A percentile compares a stretch with the other conserved stretches of the same genome.
These are phyloP conservation scores for Artomyces pyxidatus DNA, from an alignment of 768 basidiomycete genomes.

Conservation along the genomic window DNA sequence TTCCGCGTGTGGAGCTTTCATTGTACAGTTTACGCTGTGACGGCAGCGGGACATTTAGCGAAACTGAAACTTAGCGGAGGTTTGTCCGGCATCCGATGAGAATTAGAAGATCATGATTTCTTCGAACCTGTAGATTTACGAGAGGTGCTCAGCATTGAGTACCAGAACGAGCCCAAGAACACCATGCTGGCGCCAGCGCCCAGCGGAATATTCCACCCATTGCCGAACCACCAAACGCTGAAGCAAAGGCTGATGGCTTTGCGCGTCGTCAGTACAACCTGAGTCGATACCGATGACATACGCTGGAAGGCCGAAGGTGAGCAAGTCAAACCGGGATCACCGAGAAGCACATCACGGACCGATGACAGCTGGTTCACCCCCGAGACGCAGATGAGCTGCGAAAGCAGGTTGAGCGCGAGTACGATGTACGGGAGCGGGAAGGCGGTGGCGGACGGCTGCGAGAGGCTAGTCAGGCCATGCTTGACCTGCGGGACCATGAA, in stretches of 20 bases:
- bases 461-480: conserved; percentile 45
- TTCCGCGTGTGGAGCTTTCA: too few species aligned
- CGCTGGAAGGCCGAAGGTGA: conserved; percentile 30
- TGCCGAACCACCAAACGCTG: conserved; percentile 81
- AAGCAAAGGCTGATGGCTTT: conserved; percentile 77
- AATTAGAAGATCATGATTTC: too few species aligned
- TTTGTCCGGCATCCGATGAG: too few species aligned
- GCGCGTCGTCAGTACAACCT: conserved; percentile 69
- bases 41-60: too few species aligned
- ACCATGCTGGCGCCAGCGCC: conserved; percentile 68
- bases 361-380: conserved; percentile 79
- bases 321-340: neutral
- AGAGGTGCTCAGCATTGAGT: conserved; percentile 23
- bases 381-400: conserved; percentile 75
- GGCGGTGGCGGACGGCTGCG: conserved; percentile 24
- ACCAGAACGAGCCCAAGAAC: conserved; percentile 57
- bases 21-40: too few species aligned
- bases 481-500: conserved; percentile 51
- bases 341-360: conserved; percentile 32
- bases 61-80: too few species aligned
- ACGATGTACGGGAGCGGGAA: conserved; percentile 43
- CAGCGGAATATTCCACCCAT: conserved; percentile 59
- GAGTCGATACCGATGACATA: conserved; percentile 75
- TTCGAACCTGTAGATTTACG: too few species aligned
- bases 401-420: conserved; percentile 53